Evolutionary conservation across 805 yeast genomes (phyloP).

Genomic region (Suhomyces pyralidae): DNA sequence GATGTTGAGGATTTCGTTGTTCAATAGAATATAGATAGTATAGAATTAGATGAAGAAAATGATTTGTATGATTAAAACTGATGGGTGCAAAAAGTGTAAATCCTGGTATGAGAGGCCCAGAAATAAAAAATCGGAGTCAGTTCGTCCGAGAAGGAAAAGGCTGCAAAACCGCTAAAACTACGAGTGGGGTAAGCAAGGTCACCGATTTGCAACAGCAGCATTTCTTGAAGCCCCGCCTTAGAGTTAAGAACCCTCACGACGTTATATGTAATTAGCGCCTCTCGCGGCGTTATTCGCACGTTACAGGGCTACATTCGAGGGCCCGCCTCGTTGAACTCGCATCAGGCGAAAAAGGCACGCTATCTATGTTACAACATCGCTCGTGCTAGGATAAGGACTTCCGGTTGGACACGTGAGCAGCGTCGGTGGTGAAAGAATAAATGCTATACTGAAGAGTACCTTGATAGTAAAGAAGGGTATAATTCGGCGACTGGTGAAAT

Average conservation of each 20-base stretch:
- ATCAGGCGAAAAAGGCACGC: not conserved
- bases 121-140: not conserved
- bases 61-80: not conserved
- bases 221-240: not conserved
- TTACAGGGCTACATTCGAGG: not conserved
- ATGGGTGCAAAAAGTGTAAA: not conserved
- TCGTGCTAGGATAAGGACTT: not conserved
- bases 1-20: slow-evolving; percentile 18
- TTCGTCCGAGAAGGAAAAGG: not conserved
- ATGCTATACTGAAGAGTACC: not conserved
- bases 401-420: not conserved
- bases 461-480: no score
- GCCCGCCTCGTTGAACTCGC: not conserved
- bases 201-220: not conserved
- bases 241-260: not conserved
- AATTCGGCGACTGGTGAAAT: not conserved
- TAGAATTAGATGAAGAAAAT: not conserved
- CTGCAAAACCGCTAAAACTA: not conserved
- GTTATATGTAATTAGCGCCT: not conserved
- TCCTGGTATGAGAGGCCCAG: not conserved
- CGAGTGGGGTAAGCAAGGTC: not conserved
- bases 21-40: slow-evolving; percentile 8
- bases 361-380: not conserved
- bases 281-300: not conserved
- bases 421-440: not conserved